Evolutionary conservation across 192 early-diverging fungal genomes (phyloP), one percentile per base, ranked within the genome.

Genomic region (Gigaspora rosea): DNA sequence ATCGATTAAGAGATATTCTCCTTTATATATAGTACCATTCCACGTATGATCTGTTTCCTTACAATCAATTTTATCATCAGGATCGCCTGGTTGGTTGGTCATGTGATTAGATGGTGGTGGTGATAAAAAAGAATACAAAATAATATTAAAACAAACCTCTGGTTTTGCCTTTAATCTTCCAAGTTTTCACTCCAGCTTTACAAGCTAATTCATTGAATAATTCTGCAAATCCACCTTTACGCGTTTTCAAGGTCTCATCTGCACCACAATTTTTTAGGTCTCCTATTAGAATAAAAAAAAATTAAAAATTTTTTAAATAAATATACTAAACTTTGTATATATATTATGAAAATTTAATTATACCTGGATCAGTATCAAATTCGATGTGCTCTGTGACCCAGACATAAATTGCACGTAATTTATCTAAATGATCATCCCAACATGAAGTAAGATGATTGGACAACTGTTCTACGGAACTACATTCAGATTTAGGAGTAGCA

Each of bases 1-100:
- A 46, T 90, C 88, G 35, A 90, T 85, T 71, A 90, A 78, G 16
- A 86, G 78, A 61, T 80, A 85, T 71, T 87, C 83, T 22, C 86
- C 87, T 61, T 86, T 54, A 22, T 89, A 52, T 16, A 63, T 77
- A 18, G 87, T 85, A 10, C 79, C 84, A 74, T 89, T 90, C 89
- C 89, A 90, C 41, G 86, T 85, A 75, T 90, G 89, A 8, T 20
- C 82, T 3, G 47, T 58, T 59, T 69, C 62, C 15, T 22, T 18
- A 64, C 6, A 20, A 22, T 86, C 79, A 35, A 81, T 46, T 11
- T 83, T 54, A 54, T 61, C 79, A 27, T 70, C 76, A 8, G 78
- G 79, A 20, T 36, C 71, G 47, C 70, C 81, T 70, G 47, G 8
- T 50, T 20, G 22, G 32, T 20, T 22, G 47, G 4, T 47, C 67